Evolutionary conservation across 2,329 filamentous ascomycete species (phyloP), one percentile per base, ranked within the genome.

Genomic region (Sporothrix inflata): DNA sequence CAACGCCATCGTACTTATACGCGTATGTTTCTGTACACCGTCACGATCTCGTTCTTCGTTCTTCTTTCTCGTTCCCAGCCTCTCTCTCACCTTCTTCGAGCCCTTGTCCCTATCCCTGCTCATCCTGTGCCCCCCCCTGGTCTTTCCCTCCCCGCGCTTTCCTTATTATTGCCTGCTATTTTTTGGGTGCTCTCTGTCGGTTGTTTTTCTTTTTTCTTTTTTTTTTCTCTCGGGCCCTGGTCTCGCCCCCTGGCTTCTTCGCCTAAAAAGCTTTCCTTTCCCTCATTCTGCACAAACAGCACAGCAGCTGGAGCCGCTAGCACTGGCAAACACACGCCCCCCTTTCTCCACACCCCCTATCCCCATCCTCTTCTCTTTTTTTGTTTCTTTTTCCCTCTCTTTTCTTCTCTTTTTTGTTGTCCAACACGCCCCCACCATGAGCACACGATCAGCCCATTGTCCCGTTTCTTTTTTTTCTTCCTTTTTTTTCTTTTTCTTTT

Each of bases 371-470:
- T 57, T 30, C 30, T 34, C 27, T 21, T 70, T 51, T 42, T 51
- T 30, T 14, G 4, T 34, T 7, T 30, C 9, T 19, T 42, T 16
- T 38, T 40, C n/a, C 5, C 11, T 27, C 30, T 14, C 47, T 51
- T 34, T 19, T 69, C n/a, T 70, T 65, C 19, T 34, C 63, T 16
- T 63, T 67, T 55, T 45, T 68, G 53, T 70, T 65, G 12, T 24
- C 51, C 47, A 24, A 49, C 53, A 53, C 65, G 34, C 63, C 55
- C 72, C 57, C 55, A 61, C 55, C 40, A 45, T 38, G 42, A 69
- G 70, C 57, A 67, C 57, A 60, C 72, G 67, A 72, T 72, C 67
- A 69, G 70, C 72, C 70, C 70, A 73, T 69, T 61, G 19, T 61
- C 34, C 30, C 7, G 47, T 49, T n/a, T 66, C 21, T 40, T 60